These are phyloP conservation scores for Suillus decipiens DNA, from an alignment of 768 basidiomycete genomes.

Conservation along the genomic window DNA sequence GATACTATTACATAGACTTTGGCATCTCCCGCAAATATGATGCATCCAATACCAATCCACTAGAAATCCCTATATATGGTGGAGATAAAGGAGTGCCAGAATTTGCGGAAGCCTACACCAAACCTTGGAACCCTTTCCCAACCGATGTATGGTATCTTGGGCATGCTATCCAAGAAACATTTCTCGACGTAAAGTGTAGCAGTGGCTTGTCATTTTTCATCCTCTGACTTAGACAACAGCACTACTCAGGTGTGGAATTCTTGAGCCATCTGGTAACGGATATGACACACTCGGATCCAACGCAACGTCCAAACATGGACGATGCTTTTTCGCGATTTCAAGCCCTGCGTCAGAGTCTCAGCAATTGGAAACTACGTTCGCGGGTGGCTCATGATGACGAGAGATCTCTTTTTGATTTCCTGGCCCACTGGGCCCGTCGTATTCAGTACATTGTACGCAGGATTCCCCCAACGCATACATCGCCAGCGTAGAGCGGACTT, in stretches of 20 bases:
- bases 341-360: conserved; percentile 10
- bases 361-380: conserved; percentile 27
- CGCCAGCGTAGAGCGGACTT: neutral
- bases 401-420: conserved; percentile 11
- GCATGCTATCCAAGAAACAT: conserved; percentile 36
- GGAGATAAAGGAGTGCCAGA: conserved; percentile 47
- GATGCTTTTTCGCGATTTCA: conserved; percentile 25
- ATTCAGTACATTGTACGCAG: conserved; percentile 15
- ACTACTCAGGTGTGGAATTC: conserved; percentile 22
- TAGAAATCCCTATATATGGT: conserved; percentile 34
- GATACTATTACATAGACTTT: conserved; percentile 41
- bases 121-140: conserved; percentile 40
- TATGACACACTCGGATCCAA: conserved; percentile 25
- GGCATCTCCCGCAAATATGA: conserved; percentile 35
- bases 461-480: conserved; percentile 12
- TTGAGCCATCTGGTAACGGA: conserved; percentile 29
- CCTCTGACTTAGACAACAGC: neutral
- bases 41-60: conserved; percentile 26
- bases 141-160: conserved; percentile 48
- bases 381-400: conserved; percentile 24
- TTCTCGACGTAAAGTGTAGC: conserved; percentile 29
- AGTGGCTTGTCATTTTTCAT: neutral
- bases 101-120: conserved; percentile 22
- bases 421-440: conserved; percentile 19
- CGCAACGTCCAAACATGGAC: conserved; percentile 31